Conservation (phyloP, 2,329 filamentous ascomycete species). For the Hypoxylon sp. region DNA sequence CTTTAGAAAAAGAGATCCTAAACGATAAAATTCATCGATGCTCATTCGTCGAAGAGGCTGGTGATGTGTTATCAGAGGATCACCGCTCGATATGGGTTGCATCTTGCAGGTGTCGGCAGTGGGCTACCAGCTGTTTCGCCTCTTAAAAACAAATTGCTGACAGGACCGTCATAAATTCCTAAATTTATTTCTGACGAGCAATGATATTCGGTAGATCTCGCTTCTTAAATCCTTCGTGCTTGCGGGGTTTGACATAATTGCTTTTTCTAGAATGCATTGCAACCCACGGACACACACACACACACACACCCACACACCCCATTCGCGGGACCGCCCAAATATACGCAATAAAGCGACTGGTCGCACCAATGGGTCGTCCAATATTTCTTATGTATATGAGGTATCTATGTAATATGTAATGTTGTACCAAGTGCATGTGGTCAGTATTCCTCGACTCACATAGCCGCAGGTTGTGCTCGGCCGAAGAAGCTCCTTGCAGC, state of each 20-base stretch:
- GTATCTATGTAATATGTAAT: background rate
- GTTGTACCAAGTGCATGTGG: slow-evolving; percentile 11
- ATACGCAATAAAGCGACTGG: too few species aligned
- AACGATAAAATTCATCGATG: background rate
- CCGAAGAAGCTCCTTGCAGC: slow-evolving; percentile 2
- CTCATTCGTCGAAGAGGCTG: slow-evolving; percentile 6
- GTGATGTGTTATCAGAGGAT: background rate
- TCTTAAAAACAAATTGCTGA: slow-evolving; percentile 3
- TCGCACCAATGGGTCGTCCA: slow-evolving; percentile 16
- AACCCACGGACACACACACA: slow-evolving; percentile 17
- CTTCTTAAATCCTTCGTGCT: slow-evolving; percentile 35
- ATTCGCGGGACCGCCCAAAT: too few species aligned
- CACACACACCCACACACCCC: too few species aligned
- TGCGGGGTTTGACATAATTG: slow-evolving; percentile 30
- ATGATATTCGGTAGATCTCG: slow-evolving; percentile 36
- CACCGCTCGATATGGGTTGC: background rate
- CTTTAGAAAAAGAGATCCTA: background rate
- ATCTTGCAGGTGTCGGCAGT: slow-evolving; percentile 8
- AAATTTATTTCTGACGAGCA: slow-evolving; percentile 32
- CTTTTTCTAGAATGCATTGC: slow-evolving; percentile 11
- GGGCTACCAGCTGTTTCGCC: background rate
- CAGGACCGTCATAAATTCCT: slow-evolving; percentile 28
- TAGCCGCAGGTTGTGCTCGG: slow-evolving; percentile 21
- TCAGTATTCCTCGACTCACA: slow-evolving; percentile 18
- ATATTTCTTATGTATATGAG: background rate